Evolutionary conservation across 306 rosid genomes (phyloP).

Genomic region (Acacia crassicarpa): DNA sequence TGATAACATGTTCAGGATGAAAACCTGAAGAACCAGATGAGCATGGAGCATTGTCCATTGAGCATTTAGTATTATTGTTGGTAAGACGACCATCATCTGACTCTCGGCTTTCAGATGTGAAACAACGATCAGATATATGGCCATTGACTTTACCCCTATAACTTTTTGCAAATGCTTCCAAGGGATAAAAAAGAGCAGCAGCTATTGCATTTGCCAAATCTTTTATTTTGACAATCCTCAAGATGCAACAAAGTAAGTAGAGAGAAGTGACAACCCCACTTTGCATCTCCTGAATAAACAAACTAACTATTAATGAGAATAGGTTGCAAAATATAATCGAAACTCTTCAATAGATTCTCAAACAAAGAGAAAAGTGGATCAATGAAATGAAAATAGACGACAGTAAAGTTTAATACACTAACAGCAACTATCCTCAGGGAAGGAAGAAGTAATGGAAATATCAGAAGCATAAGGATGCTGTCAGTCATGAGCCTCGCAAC

Average conservation of each 20-base stretch:
- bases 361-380: conserved; percentile 15
- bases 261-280: conserved; percentile 74
- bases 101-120: conserved; percentile 44
- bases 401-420: conserved; percentile 54
- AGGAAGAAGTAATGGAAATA: conserved; percentile 88
- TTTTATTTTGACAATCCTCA: conserved; percentile 86
- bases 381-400: conserved; percentile 26
- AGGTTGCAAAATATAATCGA: conserved; percentile 18
- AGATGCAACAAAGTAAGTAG: conserved; percentile 84
- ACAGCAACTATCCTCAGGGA: conserved; percentile 53
- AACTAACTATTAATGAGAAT: conserved; percentile 45
- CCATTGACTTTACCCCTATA: conserved; percentile 57
- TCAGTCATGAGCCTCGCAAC: conserved; percentile 81
- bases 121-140: conserved; percentile 39
- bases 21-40: conserved; percentile 50
- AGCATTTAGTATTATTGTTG: conserved; percentile 33
- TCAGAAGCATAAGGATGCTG: conserved; percentile 70
- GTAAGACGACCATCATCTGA: conserved; percentile 34
- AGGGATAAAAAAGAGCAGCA: conserved; percentile 80
- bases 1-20: conserved; percentile 35
- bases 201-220: conserved; percentile 87
- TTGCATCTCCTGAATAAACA: conserved; percentile 65
- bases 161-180: conserved; percentile 53
- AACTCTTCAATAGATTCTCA: conserved; percentile 19
- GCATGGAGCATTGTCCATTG: conserved; percentile 36